These are phyloP conservation scores for Populus pruinosa DNA, from an alignment of 345 rosid genomes.

Conservation along the genomic window DNA sequence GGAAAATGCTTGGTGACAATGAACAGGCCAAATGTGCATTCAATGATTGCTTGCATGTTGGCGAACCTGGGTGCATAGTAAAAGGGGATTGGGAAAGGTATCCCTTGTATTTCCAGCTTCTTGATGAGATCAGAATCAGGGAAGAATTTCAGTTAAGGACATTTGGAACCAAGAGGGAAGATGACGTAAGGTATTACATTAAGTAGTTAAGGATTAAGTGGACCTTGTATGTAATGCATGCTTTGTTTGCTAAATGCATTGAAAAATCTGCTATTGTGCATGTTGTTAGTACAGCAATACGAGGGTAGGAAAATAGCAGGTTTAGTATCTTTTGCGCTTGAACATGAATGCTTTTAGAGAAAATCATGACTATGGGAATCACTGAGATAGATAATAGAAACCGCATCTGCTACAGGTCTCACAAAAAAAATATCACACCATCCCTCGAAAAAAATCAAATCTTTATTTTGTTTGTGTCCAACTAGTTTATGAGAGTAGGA, in stretches of 20 bases:
- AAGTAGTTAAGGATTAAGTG: background rate
- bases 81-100: conserved; percentile 85
- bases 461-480: too few species aligned
- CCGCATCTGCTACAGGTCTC: background rate
- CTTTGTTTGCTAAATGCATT: background rate
- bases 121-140: conserved; percentile 83
- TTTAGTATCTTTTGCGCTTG: background rate
- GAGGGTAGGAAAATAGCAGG: background rate
- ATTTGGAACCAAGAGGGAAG: conserved; percentile 84
- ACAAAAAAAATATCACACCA: too few species aligned
- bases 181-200: conserved; percentile 63
- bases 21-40: conserved; percentile 62
- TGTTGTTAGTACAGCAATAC: background rate
- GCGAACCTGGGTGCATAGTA: conserved; percentile 84
- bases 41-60: conserved; percentile 78
- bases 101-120: conserved; percentile 69
- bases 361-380: background rate
- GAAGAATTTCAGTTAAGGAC: conserved; percentile 85
- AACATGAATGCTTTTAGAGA: background rate
- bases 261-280: background rate
- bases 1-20: conserved; percentile 34
- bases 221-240: background rate
- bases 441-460: too few species aligned
- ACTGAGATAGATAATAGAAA: background rate
- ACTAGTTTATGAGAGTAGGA: too few species aligned